Base-by-base conservation (phyloP, 2,329 filamentous ascomycete species). In the Sclerotinia glacialis region DNA sequence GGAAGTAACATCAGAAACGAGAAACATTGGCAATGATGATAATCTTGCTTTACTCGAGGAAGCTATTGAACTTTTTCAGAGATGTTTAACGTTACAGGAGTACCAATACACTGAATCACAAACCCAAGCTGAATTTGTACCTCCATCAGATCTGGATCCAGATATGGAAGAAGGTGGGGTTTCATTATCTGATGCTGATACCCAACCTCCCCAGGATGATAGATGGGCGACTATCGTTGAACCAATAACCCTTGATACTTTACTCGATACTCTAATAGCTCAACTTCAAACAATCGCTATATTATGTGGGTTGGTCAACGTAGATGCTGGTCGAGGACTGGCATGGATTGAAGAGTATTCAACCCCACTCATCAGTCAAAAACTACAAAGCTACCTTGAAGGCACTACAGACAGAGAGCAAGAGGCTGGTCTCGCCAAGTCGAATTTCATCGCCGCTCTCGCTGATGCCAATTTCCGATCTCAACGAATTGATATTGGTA, bases 231-330 rank as follows among this genome's bases (percentile, higher is more conserved):
- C 82, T 4, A 82, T 92, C n/a, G 81, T 89, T 64, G 87, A 89
- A 69, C 86, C 88, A 0, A 79, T 90, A 34, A 89, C 87, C 1
- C 83, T 85, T 34, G 81, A 83, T 58, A 86, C 86, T 1, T 82
- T 92, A 8, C 79, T 91, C 1, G 89, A 92, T 68, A 91, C 88
- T 0, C 81, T 87, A 18, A 80, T 89, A 42, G 87, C 88, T 5
- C 86, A 89, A 69, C 76, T 91, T 61, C 85, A 79, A 71, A 83
- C 78, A 58, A 81, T 81, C 74, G 85, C 78, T 67, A 65, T 31
- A 44, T 52, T 68, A 28, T 66, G 64, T 65, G 66, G 66, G 18
- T 23, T 67, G 11, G 76, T 80, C 71, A 82, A 70, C 14, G 69
- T 72, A 62, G 79, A 75, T 73, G 77, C 73, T 14, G 74, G 73